Base-by-base conservation (phyloP, 768 basidiomycete genomes). In the Amyloporia xantha region DNA sequence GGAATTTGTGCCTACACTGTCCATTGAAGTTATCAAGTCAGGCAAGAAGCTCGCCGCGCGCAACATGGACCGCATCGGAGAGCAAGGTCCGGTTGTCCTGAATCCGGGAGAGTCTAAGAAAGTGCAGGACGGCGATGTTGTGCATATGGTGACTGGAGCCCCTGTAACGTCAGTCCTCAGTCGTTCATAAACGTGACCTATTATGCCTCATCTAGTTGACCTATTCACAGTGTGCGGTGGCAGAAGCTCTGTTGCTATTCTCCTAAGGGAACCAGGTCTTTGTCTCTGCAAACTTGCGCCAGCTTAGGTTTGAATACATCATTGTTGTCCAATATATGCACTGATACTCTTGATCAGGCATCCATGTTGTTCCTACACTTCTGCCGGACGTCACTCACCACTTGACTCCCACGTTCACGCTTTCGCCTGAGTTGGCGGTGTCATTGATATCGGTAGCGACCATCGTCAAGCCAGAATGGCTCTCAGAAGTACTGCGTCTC, bases 381-480 rank as follows among this genome's bases (percentile, higher is more conserved):
- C 63, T 66, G 35, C 56, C 69, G 0, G 66, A 73, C 19, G 69
- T 79, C 13, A 88, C 85, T 0, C 85, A 90, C 53, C 82, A 88
- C 59, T 70, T 89, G 44, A 71, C 72, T 3, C 55, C 78, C 3
- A 72, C 71, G 19, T 78, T 75, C 48, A 60, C 70, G 3, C 67
- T 79, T n/a, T 75, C 70, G 6, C 64, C 79, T 0, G 52, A 70
- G 0, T 67, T 81, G 20, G 79, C 78, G 0, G 66, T 74, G 0
- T 85, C 86, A 11, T 70, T 90, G 9, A 64, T 89, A 13, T 75
- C 76, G 2, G 68, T 75, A 0, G 71, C 75, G 12, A 70, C 73
- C 10, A 74, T 89, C 41, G 84, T 84, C 26, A 86, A 72, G 49
- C 70, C 74, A 0, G 80, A 83, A 41, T 91, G 87, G 87, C 64